A percentile compares a stretch with the other conserved stretches of the same genome.
These are phyloP conservation scores for Lolium multiflorum DNA, from an alignment of 176 grass and related monocot species.

Conservation along the genomic window DNA sequence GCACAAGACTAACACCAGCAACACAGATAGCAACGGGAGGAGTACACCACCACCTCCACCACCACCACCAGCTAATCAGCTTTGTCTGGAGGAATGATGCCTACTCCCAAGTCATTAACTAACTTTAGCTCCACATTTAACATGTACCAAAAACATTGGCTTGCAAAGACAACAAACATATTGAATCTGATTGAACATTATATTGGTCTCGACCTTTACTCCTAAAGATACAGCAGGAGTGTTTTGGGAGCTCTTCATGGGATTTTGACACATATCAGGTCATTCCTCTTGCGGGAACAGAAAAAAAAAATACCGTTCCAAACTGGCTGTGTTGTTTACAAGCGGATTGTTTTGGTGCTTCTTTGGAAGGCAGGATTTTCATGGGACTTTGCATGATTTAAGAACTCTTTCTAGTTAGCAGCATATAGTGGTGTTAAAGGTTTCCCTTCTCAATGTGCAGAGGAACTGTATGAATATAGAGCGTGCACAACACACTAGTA, in stretches of 20 bases:
- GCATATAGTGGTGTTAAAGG: neutral
- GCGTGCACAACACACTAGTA: neutral
- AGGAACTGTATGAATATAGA: slow-evolving; percentile 7
- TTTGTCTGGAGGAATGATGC: slow-evolving; percentile 45
- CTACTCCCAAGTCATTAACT: slow-evolving; percentile 14
- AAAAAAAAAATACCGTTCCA: neutral
- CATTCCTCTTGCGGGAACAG: neutral
- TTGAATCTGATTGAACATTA: slow-evolving; percentile 18
- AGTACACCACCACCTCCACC: neutral
- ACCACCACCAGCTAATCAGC: slow-evolving; percentile 42
- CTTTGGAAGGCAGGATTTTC: neutral
- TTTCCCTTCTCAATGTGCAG: slow-evolving; percentile 20
- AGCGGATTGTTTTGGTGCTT: neutral
- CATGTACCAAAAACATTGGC: neutral
- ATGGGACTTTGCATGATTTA: neutral
- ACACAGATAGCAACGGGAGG: slow-evolving; percentile 18
- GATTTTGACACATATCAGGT: neutral
- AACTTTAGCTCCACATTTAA: slow-evolving; percentile 37
- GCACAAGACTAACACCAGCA: slow-evolving; percentile 64
- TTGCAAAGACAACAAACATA: neutral
- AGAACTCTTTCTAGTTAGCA: neutral
- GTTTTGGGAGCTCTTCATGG: neutral
- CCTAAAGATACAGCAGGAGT: neutral
- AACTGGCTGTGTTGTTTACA: neutral
- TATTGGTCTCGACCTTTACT: neutral